Conservation (phyloP, 192 early-diverging fungal genomes). For the Oehlia diaphana region DNA sequence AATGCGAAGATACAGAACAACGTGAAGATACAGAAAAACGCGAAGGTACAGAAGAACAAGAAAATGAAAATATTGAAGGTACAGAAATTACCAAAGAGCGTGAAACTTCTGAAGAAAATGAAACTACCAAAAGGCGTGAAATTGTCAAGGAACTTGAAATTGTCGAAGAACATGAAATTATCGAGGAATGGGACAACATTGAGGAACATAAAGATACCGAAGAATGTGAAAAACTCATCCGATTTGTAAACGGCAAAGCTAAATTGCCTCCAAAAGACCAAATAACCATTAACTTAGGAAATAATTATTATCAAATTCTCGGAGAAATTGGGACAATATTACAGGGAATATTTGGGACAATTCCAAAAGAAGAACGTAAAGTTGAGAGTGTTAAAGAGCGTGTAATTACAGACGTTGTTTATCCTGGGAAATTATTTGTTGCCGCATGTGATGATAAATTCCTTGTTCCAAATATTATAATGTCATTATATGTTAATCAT, state of each 20-base stretch:
- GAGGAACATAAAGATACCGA: too few species aligned
- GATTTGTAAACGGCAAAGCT: background rate
- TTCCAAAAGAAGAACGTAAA: background rate
- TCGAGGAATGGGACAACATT: too few species aligned
- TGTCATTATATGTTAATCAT: slow-evolving; percentile 29
- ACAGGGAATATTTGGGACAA: background rate
- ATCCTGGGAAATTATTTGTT: slow-evolving; percentile 24
- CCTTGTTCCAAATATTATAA: slow-evolving; percentile 30
- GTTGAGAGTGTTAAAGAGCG: background rate
- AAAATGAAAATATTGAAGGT: too few species aligned
- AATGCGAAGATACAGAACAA: too few species aligned
- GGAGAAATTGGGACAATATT: background rate
- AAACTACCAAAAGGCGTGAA: too few species aligned
- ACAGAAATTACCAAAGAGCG: too few species aligned
- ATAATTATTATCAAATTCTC: background rate
- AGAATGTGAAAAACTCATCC: background rate
- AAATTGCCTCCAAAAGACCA: background rate
- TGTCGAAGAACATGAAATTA: too few species aligned
- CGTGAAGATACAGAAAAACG: too few species aligned
- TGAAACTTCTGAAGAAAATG: too few species aligned
- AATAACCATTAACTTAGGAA: background rate
- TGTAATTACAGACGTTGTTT: slow-evolving; percentile 11
- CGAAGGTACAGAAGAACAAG: too few species aligned
- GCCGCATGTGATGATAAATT: slow-evolving; percentile 28
- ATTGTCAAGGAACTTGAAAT: too few species aligned